phyloP scores from a whole-genome alignment of 2,329 filamentous ascomycete genomes.

The Tolypocladium inflatum region DNA sequence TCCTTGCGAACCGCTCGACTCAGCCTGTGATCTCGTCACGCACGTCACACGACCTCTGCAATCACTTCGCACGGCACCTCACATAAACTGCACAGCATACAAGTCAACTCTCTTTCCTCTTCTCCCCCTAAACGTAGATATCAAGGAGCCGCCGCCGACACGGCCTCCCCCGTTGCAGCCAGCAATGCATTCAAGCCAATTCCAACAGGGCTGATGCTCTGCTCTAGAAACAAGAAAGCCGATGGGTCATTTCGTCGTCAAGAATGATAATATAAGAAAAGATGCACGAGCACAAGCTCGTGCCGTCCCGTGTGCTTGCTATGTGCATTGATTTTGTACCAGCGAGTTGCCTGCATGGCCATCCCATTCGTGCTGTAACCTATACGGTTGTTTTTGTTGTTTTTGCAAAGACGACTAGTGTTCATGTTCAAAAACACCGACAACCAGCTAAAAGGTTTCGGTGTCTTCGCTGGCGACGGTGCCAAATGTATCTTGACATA shows the following conservation, averaged over 20 bases:
- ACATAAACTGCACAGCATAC: neutral
- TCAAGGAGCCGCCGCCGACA: neutral
- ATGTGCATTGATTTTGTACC: neutral
- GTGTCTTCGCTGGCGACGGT: slow-evolving; percentile 23
- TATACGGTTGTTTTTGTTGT: neutral
- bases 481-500: slow-evolving; percentile 22
- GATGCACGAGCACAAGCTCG: neutral
- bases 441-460: slow-evolving; percentile 22
- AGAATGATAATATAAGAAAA: slow-evolving; percentile 4
- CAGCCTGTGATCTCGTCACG: neutral
- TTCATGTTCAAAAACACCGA: neutral
- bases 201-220: slow-evolving; percentile 2
- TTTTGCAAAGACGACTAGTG: neutral
- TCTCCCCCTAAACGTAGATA: neutral
- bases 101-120: neutral
- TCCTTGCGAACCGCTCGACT: neutral
- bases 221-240: slow-evolving; percentile 10
- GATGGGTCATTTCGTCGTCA: slow-evolving; percentile 11
- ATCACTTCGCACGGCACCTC: neutral
- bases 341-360: neutral
- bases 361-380: neutral
- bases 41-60: neutral
- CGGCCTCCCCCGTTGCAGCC: neutral
- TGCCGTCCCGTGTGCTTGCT: neutral
- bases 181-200: neutral